Conservation (phyloP, 441 rosid species). For the Francoa sonchifolia region DNA sequence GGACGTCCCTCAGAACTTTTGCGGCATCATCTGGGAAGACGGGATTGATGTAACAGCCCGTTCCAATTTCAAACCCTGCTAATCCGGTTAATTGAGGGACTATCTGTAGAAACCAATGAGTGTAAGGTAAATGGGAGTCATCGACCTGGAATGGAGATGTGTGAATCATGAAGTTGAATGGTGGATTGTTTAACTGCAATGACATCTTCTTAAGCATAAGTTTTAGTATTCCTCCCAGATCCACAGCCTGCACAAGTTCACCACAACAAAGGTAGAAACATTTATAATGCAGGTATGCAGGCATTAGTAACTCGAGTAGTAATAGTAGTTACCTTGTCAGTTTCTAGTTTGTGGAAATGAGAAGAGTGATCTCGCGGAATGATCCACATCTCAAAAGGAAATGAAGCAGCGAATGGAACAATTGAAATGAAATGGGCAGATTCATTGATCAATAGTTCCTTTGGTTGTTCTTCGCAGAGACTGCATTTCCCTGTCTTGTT, state of each 20-base stretch:
- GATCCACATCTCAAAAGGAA: constrained; percentile 84
- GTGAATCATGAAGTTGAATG: constrained; percentile 84
- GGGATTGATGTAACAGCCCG: constrained; percentile 77
- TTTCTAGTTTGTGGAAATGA: constrained; percentile 54
- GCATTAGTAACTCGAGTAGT: no score
- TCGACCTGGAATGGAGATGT: constrained; percentile 47
- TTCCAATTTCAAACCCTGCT: constrained; percentile 74
- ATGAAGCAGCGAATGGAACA: constrained; percentile 58
- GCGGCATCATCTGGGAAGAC: constrained; percentile 86
- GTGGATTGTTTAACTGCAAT: constrained; percentile 49
- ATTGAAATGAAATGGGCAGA: constrained; percentile 47
- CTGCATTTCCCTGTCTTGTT: constrained; percentile 43
- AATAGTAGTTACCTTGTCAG: constrained; percentile 37
- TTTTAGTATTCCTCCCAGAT: constrained; percentile 61
- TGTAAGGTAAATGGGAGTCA: constrained; percentile 29
- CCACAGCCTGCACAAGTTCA: constrained; percentile 42
- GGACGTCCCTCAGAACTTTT: constrained; percentile 50
- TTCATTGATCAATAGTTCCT: constrained; percentile 45
- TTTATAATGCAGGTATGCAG: not conserved
- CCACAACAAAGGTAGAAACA: not conserved
- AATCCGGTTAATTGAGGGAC: constrained; percentile 55
- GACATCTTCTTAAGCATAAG: constrained; percentile 57
- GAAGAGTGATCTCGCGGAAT: constrained; percentile 52
- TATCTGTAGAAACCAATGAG: constrained; percentile 75
- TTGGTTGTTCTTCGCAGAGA: constrained; percentile 44